Evolutionary conservation across 805 yeast species (phyloP), one percentile per base, ranked within the genome.

Genomic region (Saturnispora kantuleensis): DNA sequence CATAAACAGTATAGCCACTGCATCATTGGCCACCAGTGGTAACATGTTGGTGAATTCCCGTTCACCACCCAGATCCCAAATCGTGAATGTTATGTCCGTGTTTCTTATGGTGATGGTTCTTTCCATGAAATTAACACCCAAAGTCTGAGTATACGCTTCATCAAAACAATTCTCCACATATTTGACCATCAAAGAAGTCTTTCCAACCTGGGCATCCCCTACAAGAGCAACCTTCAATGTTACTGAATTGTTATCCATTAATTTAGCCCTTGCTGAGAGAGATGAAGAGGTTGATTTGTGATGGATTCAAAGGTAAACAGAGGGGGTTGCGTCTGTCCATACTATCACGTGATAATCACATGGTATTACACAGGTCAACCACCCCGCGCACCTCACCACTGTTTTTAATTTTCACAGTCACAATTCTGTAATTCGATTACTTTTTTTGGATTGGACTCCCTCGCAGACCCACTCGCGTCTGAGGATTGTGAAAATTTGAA

Each of bases 31-130:
- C 11, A 90, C 96, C 46, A 90, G 69, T 17, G 97, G 96, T 34
- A 93, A 68, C 98, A 90, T 90, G 60, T 90, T 90, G 44, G 88
- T 85, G 64, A 87, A 90, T 62, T 93, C 97, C 42, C 85, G 76
- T 55, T 89, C 95, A 1, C 98, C 98, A 18, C 98, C 98, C 10
- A 90, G 67, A 63, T 90, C 98, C 95, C 96, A 90, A 30, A 90
- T 81, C 17, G 93, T 80, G 59, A 90, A 90, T 32, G 93, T 82
- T 45, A 90, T 85, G 52, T 85, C 87, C 3, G 96, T 88, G 47
- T 84, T 80, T 45, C 88, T 79, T 44, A 90, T 81, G 48, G 79
- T 81, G 28, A 90, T 84, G 47, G 83, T 80, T 55, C 88, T 82
- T 60, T 93, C 96, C 85, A 93, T 81, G 63, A 86, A 89, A 59